Evolutionary conservation across 177 flowering plant species (phyloP).

Genomic region (Vitis hybrid): DNA sequence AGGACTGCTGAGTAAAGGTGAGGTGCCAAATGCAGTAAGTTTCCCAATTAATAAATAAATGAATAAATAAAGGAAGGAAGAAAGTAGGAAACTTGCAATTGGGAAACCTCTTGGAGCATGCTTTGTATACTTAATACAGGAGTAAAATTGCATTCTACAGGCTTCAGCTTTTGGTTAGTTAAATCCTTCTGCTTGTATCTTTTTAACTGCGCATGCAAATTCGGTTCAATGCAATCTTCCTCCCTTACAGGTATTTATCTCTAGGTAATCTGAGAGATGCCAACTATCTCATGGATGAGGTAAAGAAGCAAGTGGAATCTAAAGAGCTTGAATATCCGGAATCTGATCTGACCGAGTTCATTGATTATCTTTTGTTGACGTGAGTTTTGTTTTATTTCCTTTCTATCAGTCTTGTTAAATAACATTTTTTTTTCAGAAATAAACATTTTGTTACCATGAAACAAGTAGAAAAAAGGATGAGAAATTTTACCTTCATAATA

Average conservation of each 20-base stretch:
- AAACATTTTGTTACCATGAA: neutral
- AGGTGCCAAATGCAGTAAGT: no score
- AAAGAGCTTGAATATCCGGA: slow-evolving; percentile 48
- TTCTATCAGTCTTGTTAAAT: neutral
- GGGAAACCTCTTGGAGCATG: no score
- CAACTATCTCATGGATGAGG: slow-evolving; percentile 74
- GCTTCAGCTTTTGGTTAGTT: no score
- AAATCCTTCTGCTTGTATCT: neutral
- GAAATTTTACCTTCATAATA: no score
- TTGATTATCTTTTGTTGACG: slow-evolving; percentile 73
- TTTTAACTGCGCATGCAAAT: neutral
- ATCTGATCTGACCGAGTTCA: slow-evolving; percentile 70
- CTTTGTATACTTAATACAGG: no score
- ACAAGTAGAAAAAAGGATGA: no score
- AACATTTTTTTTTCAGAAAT: neutral
- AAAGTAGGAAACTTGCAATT: no score
- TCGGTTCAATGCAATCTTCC: neutral
- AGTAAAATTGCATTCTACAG: no score
- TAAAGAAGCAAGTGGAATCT: slow-evolving; percentile 49
- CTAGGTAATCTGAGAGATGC: slow-evolving; percentile 86
- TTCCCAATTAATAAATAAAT: no score
- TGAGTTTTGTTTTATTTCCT: slow-evolving; percentile 34
- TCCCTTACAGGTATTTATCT: slow-evolving; percentile 65
- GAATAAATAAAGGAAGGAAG: no score
- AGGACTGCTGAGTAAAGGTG: no score